Evolutionary conservation across 345 rosid genomes (phyloP).

Genomic region (Heritiera littoralis): DNA sequence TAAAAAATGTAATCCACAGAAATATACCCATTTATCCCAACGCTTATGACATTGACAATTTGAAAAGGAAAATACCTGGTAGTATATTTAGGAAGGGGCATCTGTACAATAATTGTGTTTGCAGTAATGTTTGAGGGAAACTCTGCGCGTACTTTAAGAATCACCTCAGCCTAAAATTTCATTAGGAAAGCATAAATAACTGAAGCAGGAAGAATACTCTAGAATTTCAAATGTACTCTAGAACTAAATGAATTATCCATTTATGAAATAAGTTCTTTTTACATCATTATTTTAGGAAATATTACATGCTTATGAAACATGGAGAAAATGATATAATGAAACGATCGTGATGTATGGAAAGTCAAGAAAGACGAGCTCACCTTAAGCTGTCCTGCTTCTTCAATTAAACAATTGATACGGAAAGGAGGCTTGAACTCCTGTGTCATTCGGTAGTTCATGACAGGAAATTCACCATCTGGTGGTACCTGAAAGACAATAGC

Average conservation of each 20-base stretch:
- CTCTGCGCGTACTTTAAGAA: slow-evolving; percentile 80
- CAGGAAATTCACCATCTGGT: slow-evolving; percentile 99
- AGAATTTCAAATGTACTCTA: neutral
- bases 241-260: neutral
- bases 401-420: slow-evolving; percentile 61
- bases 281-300: neutral
- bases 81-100: slow-evolving; percentile 94
- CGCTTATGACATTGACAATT: neutral
- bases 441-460: slow-evolving; percentile 98
- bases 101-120: slow-evolving; percentile 76
- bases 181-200: slow-evolving; percentile 24
- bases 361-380: slow-evolving; percentile 36
- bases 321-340: neutral
- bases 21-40: neutral
- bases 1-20: neutral
- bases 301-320: neutral
- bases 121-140: slow-evolving; percentile 78
- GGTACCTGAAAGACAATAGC: slow-evolving; percentile 65
- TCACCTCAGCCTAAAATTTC: slow-evolving; percentile 82
- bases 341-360: slow-evolving; percentile 1
- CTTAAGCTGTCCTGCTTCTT: slow-evolving; percentile 94
- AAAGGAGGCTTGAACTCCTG: slow-evolving; percentile 99
- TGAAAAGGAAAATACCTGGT: slow-evolving; percentile 54
- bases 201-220: neutral
- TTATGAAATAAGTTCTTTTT: neutral